Conservation (phyloP, 2,329 filamentous ascomycete genomes). For the Fusarium sp. region DNA sequence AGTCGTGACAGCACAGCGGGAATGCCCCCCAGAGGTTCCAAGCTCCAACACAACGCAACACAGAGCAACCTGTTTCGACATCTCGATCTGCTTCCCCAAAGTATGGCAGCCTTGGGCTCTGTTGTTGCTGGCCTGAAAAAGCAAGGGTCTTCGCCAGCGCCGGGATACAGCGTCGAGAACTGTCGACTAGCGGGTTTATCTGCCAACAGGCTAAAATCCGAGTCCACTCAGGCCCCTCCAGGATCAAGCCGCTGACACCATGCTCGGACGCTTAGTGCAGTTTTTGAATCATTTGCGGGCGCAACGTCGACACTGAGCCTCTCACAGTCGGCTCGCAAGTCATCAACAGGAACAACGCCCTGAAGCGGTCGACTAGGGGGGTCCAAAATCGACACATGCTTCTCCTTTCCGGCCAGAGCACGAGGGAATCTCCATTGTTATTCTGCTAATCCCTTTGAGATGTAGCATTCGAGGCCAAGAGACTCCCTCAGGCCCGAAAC, state of each 20-base stretch:
- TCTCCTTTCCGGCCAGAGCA: conserved; percentile 26
- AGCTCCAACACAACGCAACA: background rate
- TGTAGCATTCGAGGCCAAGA: background rate
- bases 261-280: conserved; percentile 39
- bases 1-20: background rate
- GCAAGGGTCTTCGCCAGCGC: conserved; percentile 1
- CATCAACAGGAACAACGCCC: conserved; percentile 32
- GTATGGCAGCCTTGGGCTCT: background rate
- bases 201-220: conserved; percentile 30
- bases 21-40: conserved; percentile 3
- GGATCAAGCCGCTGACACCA: conserved; percentile 42
- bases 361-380: conserved; percentile 29
- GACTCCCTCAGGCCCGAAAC: background rate
- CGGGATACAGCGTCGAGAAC: background rate
- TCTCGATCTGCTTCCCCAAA: conserved; percentile 37
- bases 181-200: conserved; percentile 19
- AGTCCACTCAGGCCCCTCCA: conserved; percentile 28
- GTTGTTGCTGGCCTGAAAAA: background rate
- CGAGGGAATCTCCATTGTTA: conserved; percentile 10
- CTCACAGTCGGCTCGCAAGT: conserved; percentile 29
- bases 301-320: conserved; percentile 41
- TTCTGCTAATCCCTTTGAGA: conserved; percentile 4
- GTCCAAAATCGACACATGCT: conserved; percentile 17
- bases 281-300: conserved; percentile 46
- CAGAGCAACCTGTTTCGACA: conserved; percentile 13